phyloP scores from a whole-genome alignment of 1,284 basidiomycete species.

The Ustilago trichophora region DNA sequence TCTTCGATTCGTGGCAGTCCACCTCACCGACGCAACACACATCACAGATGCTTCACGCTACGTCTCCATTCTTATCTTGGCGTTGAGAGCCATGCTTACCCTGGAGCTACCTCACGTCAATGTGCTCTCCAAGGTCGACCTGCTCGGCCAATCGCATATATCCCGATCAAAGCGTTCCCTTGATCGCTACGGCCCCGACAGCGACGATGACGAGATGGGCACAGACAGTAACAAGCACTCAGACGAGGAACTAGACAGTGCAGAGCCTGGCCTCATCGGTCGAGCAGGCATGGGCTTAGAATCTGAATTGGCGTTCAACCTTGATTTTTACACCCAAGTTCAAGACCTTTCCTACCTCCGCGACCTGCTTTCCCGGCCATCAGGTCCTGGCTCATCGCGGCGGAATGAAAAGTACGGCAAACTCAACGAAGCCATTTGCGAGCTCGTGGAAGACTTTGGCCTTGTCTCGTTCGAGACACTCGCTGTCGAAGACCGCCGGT shows the following conservation, averaged over 20 bases:
- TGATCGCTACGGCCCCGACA: constrained; percentile 20
- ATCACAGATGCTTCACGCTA: constrained; percentile 96
- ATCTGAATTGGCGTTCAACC: constrained; percentile 78
- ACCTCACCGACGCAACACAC: constrained; percentile 95
- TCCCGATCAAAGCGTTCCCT: constrained; percentile 21
- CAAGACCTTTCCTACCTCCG: constrained; percentile 92
- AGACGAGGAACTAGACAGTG: constrained; percentile 3
- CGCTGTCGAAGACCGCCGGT: constrained; percentile 69
- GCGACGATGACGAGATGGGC: constrained; percentile 21
- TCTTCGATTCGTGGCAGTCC: constrained; percentile 85
- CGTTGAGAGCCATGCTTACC: constrained; percentile 95
- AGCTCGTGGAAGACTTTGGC: constrained; percentile 91
- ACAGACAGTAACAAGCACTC: constrained; percentile 1
- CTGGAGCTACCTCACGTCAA: constrained; percentile 97
- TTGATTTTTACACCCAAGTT: constrained; percentile 97
- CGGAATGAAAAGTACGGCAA: constrained; percentile 47
- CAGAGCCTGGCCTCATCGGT: background rate
- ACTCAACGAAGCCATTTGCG: constrained; percentile 88
- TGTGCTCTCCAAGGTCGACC: constrained; percentile 93
- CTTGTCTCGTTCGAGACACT: constrained; percentile 96
- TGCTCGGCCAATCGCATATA: constrained; percentile 70
- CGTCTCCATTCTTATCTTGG: constrained; percentile 88
- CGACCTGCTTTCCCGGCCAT: constrained; percentile 72
- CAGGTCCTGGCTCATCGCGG: constrained; percentile 33
- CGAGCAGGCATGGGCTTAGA: constrained; percentile 18